These are phyloP conservation scores for Pinus taeda DNA, from an alignment of 75 land plant species.

Conservation along the genomic window DNA sequence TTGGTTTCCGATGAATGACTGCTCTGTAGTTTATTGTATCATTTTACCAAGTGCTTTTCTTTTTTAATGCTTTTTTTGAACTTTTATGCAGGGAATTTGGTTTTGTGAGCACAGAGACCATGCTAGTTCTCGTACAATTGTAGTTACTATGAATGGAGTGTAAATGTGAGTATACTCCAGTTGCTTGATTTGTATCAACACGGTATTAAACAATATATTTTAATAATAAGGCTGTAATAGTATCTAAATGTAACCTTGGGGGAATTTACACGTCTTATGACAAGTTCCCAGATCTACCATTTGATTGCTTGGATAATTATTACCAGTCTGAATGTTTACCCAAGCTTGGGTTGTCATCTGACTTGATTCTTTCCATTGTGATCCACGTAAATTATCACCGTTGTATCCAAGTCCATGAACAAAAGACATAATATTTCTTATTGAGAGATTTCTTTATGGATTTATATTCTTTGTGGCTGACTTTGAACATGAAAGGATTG, in stretches of 20 bases:
- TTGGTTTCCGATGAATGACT: too few species aligned
- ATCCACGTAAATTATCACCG: too few species aligned
- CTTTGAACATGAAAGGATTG: too few species aligned
- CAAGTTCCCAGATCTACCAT: neutral
- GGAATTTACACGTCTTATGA: neutral
- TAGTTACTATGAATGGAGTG: conserved; percentile 58
- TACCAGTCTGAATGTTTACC: neutral
- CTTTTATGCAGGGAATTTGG: conserved; percentile 50
- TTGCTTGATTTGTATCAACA: neutral
- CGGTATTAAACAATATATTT: neutral
- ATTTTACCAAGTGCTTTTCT: too few species aligned
- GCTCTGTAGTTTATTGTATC: too few species aligned
- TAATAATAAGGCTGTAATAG: neutral
- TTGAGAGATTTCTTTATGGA: too few species aligned
- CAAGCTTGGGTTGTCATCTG: too few species aligned
- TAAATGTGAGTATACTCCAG: neutral
- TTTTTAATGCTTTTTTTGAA: too few species aligned
- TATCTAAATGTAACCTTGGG: neutral
- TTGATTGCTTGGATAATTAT: neutral
- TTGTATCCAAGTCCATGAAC: too few species aligned
- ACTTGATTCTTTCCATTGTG: too few species aligned
- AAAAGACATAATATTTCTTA: too few species aligned
- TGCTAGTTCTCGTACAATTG: conserved; percentile 49
- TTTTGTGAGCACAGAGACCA: conserved; percentile 72
- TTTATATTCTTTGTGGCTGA: too few species aligned